Evolutionary conservation across 768 basidiomycete species (phyloP), one percentile per base, ranked within the genome.

Genomic region (Epithele typhae): DNA sequence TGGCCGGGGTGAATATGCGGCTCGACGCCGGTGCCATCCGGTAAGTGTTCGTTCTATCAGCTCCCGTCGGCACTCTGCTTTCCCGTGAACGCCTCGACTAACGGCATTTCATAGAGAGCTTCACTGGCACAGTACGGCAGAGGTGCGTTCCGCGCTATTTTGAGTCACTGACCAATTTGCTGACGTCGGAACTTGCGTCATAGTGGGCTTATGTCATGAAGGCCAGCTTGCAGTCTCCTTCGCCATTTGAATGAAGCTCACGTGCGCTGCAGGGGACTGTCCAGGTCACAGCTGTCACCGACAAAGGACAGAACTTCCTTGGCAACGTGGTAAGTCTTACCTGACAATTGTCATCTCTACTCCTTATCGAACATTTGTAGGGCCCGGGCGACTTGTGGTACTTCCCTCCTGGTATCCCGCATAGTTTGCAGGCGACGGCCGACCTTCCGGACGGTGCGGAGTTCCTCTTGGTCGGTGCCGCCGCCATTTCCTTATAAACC

Each of bases 371-470:
- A 33, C 24, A n/a, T 5, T 18, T 17, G 27, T 33, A 76, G 75
- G 53, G 61, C 11, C 62, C 70, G 24, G 76, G 75, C 3, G 76
- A 78, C 54, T 55, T 77, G 2, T 78, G 77, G 77, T 79, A 68
- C 62, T 77, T 78, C 65, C 77, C 76, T n/a, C 63, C 77, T 9
- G 76, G 76, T 3, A 68, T 72, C 43, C 77, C 78, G 0, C 77
- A 80, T 55, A 74, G 72, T 21, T 60, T 80, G 14, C 77, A 79
- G 61, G 78, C 73, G 8, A 73, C 70, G 1, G 38, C 40, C 14
- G 50, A 55, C 18, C 54, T 58, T 25, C 65, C 67, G 5, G 67
- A 67, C 11, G 78, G 78, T 1, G 61, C 72, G 5, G 78, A 80
- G 54, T 79, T 80, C 56, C 51, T 80, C 23, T 59, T 80, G 56